Evolutionary conservation across 768 basidiomycete species (phyloP).

Genomic region (Myochromella boudieri): DNA sequence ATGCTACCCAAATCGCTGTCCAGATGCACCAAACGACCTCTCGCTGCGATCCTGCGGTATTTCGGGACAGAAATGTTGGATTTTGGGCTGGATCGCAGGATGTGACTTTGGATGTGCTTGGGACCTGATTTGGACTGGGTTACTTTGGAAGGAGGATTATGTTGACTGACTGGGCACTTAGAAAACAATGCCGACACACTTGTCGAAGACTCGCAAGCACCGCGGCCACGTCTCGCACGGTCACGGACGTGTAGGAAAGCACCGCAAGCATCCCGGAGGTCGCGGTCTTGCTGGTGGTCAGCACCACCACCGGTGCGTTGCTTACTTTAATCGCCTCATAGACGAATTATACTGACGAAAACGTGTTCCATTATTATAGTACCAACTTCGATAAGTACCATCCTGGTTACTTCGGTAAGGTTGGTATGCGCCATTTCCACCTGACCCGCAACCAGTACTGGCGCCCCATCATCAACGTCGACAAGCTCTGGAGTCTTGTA

Average conservation of each 20-base stretch:
- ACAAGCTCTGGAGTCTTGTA: slow-evolving; percentile 94
- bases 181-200: slow-evolving; percentile 87
- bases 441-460: slow-evolving; percentile 87
- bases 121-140: background rate
- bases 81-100: slow-evolving; percentile 39
- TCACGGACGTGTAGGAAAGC: slow-evolving; percentile 99
- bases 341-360: background rate
- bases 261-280: slow-evolving; percentile 99
- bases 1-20: slow-evolving; percentile 8
- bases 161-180: slow-evolving; percentile 19
- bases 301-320: slow-evolving; percentile 93
- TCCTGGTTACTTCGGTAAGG: slow-evolving; percentile 99
- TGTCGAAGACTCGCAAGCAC: slow-evolving; percentile 98
- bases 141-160: slow-evolving; percentile 50
- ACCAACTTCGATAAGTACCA: slow-evolving; percentile 99
- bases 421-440: slow-evolving; percentile 99
- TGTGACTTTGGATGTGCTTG: background rate
- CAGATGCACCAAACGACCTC: slow-evolving; percentile 2
- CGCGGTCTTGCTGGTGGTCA: slow-evolving; percentile 99
- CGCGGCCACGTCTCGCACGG: slow-evolving; percentile 99
- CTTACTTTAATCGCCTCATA: background rate
- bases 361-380: slow-evolving; percentile 37
- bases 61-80: slow-evolving; percentile 24
- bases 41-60: slow-evolving; percentile 4
- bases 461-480: slow-evolving; percentile 97